Base-by-base conservation (phyloP, 805 yeast species). In the Starmerella apis region DNA sequence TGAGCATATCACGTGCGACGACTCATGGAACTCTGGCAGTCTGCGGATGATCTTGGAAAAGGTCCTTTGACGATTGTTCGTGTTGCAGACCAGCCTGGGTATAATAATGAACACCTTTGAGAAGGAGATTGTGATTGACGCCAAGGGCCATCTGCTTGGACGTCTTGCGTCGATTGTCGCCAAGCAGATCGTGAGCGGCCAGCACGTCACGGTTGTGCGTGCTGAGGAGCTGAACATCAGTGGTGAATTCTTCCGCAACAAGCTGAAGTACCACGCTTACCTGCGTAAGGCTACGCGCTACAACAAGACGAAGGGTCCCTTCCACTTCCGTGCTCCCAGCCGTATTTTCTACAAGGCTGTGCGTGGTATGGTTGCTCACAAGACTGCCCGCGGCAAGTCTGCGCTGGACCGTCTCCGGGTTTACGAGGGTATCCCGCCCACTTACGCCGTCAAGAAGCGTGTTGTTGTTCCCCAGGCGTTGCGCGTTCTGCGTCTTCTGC, bases 251-350 rank as follows among this genome's bases (percentile, higher is more conserved):
- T 92, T 92, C 96, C 88, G 98, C 81, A 86, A 90, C 83, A 92
- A 92, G 79, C 83, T 90, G 76, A 92, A 92, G 85, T 92, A 87
- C 92, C 96, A 88, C 77, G 99, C 94, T 73, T 92, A 88, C 87
- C 83, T 92, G 76, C 88, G 98, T 83, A 92, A 92, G 83, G 85
- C 94, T 68, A 88, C 98, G 71, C 84, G 95, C 78, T 92, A 74
- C 88, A 92, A 92, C 95, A 87, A 87, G 79, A 83, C 80, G 69
- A 83, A 87, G 74, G 99, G 98, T 79, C 97, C 97, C 70, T 92
- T 90, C 96, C 99, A 92, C 75, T 92, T 92, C 95, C 92, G 97
- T 78, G 99, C 99, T 60, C 99, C 99, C 75, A 88, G 97, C 60
- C 87, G 97, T 79, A 90, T 92, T 77, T 87, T 92, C 77, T 88